Base-by-base conservation (phyloP, 2,329 filamentous ascomycete genomes). In the Stachybotrys echinatus region DNA sequence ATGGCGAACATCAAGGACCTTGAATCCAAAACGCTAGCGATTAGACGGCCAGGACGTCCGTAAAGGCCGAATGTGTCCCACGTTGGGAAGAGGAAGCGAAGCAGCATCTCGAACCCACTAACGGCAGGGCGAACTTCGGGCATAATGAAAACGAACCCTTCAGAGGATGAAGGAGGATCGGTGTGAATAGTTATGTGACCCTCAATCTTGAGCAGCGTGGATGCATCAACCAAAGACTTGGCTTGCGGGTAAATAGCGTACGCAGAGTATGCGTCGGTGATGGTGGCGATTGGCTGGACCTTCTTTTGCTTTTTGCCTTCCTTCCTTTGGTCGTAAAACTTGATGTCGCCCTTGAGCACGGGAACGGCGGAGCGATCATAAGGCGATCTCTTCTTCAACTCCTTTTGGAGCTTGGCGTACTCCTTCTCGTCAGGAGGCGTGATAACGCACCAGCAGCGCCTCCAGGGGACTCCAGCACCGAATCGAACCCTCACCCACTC, bases 61-160 rank as follows among this genome's bases (percentile, higher is more conserved):
- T 99, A 99, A 2, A 99, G 75, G 38, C 80, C 84, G 66, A 96
- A 99, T 0, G 89, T 89, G 65, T 99, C 94, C 75, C 89, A 99
- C 0, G 91, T 89, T 0, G 94, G 94, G 65, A 99, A 95, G 12
- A 99, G 75, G 72, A 89, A 96, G 43, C 90, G 83, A 31, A 99
- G 76, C 77, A 99, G 87, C 77, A 95, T 96, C 67, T 97, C 94
- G 58, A 97, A 96, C 0, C 94, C 94, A 49, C 84, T 88, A 12
- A 99, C 88, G 18, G 90, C 92, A n/a, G 92, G 87, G 61, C 89
- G 90, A 2, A 87, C 82, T 67, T 99, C 94, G 4, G 94, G 94
- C 92, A 99, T 96, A 58, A 97, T 85, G 63, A 99, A 99, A 5
- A 99, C 89, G 60, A 96, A 96, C 0, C 94, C 94, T 65, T 99